phyloP scores from a whole-genome alignment of 441 rosid species.

The Rhodomyrtus psidioides region DNA sequence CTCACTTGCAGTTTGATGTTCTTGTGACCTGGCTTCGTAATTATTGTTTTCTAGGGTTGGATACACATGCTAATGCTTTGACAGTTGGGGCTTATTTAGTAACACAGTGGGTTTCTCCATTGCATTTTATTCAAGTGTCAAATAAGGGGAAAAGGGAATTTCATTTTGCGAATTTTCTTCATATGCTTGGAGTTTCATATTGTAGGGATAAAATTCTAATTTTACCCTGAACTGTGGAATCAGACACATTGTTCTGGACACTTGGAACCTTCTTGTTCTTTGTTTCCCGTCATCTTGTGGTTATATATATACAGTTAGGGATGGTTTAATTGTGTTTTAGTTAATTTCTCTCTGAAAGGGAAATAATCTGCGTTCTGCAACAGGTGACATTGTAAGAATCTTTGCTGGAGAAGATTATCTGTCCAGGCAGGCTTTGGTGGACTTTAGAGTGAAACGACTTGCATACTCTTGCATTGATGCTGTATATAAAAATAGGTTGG shows the following conservation, averaged over 20 bases:
- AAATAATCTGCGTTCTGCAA: conserved; percentile 14
- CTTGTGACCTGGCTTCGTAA: not conserved
- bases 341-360: not conserved
- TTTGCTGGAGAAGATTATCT: conserved; percentile 57
- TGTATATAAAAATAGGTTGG: conserved; percentile 73
- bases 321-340: not conserved
- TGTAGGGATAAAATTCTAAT: not conserved
- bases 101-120: not conserved
- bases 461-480: conserved; percentile 73
- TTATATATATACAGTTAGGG: not conserved
- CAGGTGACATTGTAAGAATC: conserved; percentile 66
- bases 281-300: not conserved
- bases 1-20: not conserved
- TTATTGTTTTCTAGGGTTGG: not conserved
- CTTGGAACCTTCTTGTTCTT: not conserved
- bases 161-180: not conserved
- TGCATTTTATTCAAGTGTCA: not conserved
- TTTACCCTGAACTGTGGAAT: not conserved
- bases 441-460: conserved; percentile 69
- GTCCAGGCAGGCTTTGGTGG: conserved; percentile 51
- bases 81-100: not conserved
- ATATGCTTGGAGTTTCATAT: not conserved
- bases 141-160: not conserved
- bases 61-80: not conserved
- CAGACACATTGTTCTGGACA: not conserved